A percentile compares a stretch with the other conserved stretches of the same genome.
phyloP scores from a whole-genome alignment of 2,329 filamentous ascomycete genomes.

The Mycogone perniciosa region DNA sequence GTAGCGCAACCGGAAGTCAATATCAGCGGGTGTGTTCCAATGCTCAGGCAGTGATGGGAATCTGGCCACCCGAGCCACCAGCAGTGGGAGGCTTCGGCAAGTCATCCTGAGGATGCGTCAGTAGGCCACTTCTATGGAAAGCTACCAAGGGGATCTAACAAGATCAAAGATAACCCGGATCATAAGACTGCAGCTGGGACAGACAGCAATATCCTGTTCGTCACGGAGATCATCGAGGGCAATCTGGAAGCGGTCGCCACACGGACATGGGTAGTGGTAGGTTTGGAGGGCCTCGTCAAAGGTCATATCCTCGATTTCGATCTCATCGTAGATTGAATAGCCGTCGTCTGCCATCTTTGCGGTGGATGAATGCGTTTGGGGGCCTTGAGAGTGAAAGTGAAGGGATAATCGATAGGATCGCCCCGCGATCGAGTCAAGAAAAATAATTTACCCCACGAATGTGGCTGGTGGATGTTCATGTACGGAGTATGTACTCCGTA shows the following conservation, averaged over 20 bases:
- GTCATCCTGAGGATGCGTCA: constrained; percentile 32
- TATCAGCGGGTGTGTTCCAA: neutral
- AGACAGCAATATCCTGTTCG: constrained; percentile 91
- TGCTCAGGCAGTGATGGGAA: constrained; percentile 36
- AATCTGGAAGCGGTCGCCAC: constrained; percentile 94
- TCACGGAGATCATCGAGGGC: constrained; percentile 77
- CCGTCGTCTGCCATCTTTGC: constrained; percentile 55
- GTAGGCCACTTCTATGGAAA: neutral
- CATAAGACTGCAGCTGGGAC: constrained; percentile 95
- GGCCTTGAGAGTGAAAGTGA: neutral
- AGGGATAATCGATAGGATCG: neutral
- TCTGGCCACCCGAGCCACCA: constrained; percentile 26
- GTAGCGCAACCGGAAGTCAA: neutral
- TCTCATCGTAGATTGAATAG: constrained; percentile 85
- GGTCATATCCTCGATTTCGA: constrained; percentile 98
- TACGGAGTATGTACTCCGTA: too few relatives aligned
- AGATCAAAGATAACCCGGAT: constrained; percentile 89
- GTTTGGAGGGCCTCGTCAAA: constrained; percentile 76
- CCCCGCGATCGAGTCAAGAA: constrained; percentile 1
- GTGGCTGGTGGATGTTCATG: constrained; percentile 9
- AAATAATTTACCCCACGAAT: constrained; percentile 20
- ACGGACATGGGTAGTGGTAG: constrained; percentile 95
- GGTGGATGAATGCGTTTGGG: neutral
- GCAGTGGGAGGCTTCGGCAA: constrained; percentile 34
- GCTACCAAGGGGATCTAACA: constrained; percentile 42